phyloP scores from a whole-genome alignment of 2,329 filamentous ascomycete species.

The Phaeosphaeriaceae sp. region DNA sequence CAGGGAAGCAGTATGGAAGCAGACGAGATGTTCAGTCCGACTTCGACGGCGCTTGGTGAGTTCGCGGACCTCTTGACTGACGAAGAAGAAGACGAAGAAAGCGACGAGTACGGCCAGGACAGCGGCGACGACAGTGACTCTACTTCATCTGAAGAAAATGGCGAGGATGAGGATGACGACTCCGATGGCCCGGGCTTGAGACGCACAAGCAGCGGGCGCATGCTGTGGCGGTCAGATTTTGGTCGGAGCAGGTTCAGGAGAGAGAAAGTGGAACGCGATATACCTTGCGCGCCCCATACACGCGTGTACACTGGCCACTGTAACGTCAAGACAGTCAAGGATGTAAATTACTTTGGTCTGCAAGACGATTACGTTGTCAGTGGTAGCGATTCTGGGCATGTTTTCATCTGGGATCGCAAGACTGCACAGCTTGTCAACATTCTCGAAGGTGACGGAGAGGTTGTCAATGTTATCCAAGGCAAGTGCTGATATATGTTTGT shows the following conservation, averaged over 20 bases:
- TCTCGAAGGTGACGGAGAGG: slow-evolving; percentile 70
- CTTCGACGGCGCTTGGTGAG: neutral
- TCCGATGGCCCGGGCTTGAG: slow-evolving; percentile 42
- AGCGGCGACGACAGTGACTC: slow-evolving; percentile 36
- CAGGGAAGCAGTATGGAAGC: slow-evolving; percentile 9
- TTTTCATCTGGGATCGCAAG: slow-evolving; percentile 74
- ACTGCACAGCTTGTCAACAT: slow-evolving; percentile 68
- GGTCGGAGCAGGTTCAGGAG: slow-evolving; percentile 53
- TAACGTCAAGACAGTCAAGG: slow-evolving; percentile 72
- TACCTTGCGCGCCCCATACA: slow-evolving; percentile 64
- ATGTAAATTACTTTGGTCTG: slow-evolving; percentile 72
- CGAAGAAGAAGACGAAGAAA: slow-evolving; percentile 7
- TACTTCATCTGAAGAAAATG: slow-evolving; percentile 37
- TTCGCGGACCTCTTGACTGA: slow-evolving; percentile 1
- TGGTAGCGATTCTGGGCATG: slow-evolving; percentile 69
- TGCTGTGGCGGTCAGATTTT: slow-evolving; percentile 59
- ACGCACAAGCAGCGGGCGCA: slow-evolving; percentile 47
- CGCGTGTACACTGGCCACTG: slow-evolving; percentile 69
- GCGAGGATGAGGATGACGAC: slow-evolving; percentile 41
- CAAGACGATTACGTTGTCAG: slow-evolving; percentile 73
- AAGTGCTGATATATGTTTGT: slow-evolving; percentile 7
- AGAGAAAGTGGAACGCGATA: slow-evolving; percentile 60
- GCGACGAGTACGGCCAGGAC: slow-evolving; percentile 24
- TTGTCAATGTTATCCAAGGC: slow-evolving; percentile 74
- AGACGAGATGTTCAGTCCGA: slow-evolving; percentile 6